Evolutionary conservation across 345 rosid genomes (phyloP).

Genomic region (Brassica incana): DNA sequence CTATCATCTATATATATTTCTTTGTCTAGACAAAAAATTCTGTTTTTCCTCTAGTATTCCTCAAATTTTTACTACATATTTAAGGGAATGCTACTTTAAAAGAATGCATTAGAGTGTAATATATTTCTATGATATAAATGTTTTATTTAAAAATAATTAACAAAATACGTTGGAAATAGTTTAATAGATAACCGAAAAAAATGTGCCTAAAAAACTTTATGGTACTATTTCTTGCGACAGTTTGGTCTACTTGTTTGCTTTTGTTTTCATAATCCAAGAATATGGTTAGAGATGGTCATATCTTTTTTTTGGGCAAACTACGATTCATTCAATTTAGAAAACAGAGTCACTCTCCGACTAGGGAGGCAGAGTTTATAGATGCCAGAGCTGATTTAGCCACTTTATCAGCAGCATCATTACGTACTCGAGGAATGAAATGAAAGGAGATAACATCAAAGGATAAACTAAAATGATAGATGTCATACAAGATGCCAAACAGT

Average conservation of each 20-base stretch:
- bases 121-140: not conserved
- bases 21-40: too few relatives aligned
- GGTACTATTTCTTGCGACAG: not conserved
- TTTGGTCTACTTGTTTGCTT: conserved; percentile 17
- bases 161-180: not conserved
- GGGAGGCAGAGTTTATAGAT: too few relatives aligned
- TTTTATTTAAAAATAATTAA: too few relatives aligned
- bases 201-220: not conserved
- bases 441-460: too few relatives aligned
- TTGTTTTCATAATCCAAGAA: not conserved
- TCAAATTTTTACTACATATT: not conserved
- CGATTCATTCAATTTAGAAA: too few relatives aligned
- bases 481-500: too few relatives aligned
- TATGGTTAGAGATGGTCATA: not conserved
- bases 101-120: not conserved
- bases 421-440: too few relatives aligned
- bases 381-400: too few relatives aligned
- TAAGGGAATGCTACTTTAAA: not conserved
- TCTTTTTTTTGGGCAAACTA: not conserved
- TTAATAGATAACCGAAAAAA: not conserved
- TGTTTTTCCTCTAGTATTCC: not conserved
- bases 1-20: not conserved
- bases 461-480: too few relatives aligned
- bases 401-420: too few relatives aligned
- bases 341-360: too few relatives aligned